Base-by-base conservation (phyloP, 2,329 filamentous ascomycete species). In the Tolypocladium nubicola region DNA sequence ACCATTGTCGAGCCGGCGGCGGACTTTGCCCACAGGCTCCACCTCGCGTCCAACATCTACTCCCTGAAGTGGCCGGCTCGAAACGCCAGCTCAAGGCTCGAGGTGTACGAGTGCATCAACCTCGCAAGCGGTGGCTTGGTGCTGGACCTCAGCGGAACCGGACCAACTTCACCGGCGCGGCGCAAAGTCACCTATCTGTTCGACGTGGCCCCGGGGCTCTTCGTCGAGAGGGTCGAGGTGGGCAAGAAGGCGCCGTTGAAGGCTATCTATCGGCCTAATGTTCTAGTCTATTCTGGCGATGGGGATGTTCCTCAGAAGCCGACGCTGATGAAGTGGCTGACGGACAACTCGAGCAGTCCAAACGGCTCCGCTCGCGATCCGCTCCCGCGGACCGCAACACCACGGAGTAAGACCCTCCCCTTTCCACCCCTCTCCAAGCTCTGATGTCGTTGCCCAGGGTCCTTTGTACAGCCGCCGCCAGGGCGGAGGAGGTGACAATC, bases 31-130 rank as follows among this genome's bases (percentile, higher is more conserved):
- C 71, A 73, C 56, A 65, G 64, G 53, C 63, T 73, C n/a, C 70
- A 73, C 26, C 62, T 72, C 7, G 67, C 71, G 5, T 60, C 66
- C 21, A 70, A 64, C 53, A 60, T 72, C 37, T 73, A 64, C 59
- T 70, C 70, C 14, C 60, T 73, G 33, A 73, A 72, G 49, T 73
- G 71, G 71, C 70, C 71, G 9, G 68, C 70, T 41, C 66, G 70
- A 39, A 70, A 65, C 33, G 70, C 71, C 1, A 63, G 68, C n/a
- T 62, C 68, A 13, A 67, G 71, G 38, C 59, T 73, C 1, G 71
- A 73, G 56, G 67, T 70, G 11, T 73, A 73, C 56, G 70, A 73
- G 52, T 73, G 71, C 55, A 60, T 69, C 53, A 69, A 73, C 54
- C 63, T 73, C 37, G 68, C 70, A 3, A 68, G 61, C 43, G 66